Conservation (phyloP, 257 asterid species). For the Fraxinus americana region DNA sequence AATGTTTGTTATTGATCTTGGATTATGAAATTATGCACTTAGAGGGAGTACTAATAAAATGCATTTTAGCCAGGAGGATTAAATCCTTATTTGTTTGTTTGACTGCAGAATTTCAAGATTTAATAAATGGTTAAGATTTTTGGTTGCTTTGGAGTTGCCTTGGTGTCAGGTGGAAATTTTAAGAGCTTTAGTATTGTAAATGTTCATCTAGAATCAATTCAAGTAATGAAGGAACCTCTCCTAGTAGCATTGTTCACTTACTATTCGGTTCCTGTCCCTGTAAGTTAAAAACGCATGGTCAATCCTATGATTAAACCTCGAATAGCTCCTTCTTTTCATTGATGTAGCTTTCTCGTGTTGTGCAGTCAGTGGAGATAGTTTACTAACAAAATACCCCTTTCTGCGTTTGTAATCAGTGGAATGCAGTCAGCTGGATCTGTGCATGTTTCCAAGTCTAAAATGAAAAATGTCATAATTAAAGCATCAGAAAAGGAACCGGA, state of each 20-base stretch:
- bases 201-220: not conserved
- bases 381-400: not conserved
- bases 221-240: not conserved
- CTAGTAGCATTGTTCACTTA: not conserved
- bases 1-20: not conserved
- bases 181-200: not conserved
- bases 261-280: not conserved
- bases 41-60: not conserved
- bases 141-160: not conserved
- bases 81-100: not conserved
- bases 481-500: constrained; percentile 12
- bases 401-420: not conserved
- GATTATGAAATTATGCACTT: not conserved
- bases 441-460: not conserved
- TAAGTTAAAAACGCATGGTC: not conserved
- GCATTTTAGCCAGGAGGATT: not conserved
- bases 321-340: not conserved
- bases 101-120: not conserved
- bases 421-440: constrained; percentile 14
- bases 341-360: not conserved
- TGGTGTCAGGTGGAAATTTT: not conserved
- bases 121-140: not conserved
- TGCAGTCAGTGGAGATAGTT: constrained; percentile 2
- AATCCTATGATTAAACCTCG: not conserved
- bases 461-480: not conserved